These are phyloP conservation scores for Candida nitratophila DNA, from an alignment of 805 yeast species.

Conservation along the genomic window DNA sequence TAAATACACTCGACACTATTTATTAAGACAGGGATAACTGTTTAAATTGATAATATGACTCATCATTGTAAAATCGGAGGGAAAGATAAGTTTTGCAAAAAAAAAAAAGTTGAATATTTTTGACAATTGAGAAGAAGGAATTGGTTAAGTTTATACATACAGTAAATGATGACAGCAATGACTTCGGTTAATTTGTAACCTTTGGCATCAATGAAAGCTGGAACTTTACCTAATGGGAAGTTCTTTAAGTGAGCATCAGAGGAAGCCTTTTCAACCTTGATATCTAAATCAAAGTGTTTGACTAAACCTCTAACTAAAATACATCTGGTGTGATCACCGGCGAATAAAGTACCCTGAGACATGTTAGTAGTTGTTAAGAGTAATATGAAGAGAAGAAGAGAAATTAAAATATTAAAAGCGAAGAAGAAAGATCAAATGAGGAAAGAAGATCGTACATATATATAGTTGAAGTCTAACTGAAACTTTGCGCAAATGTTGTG, in stretches of 20 bases:
- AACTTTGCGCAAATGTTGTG: no score
- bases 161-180: slow-evolving; percentile 55
- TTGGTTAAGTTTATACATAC: slow-evolving; percentile 17
- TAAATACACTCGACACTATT: slow-evolving; percentile 56
- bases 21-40: slow-evolving; percentile 88
- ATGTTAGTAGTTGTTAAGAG: slow-evolving; percentile 8
- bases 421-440: background rate
- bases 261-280: slow-evolving; percentile 33
- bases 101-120: no score
- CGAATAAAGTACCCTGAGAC: slow-evolving; percentile 30
- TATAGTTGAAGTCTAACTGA: no score
- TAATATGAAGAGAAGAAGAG: slow-evolving; percentile 1
- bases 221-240: slow-evolving; percentile 63
- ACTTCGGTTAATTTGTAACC: slow-evolving; percentile 68
- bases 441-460: no score
- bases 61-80: slow-evolving; percentile 39
- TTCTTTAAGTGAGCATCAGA: slow-evolving; percentile 31
- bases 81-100: background rate
- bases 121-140: background rate
- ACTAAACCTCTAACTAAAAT: slow-evolving; percentile 34
- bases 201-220: slow-evolving; percentile 64
- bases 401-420: background rate
- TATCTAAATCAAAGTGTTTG: slow-evolving; percentile 53
- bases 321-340: slow-evolving; percentile 24
- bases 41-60: slow-evolving; percentile 40